A percentile compares a stretch with the other conserved stretches of the same genome.
Evolutionary conservation across 257 asterid genomes (phyloP).

Genomic region (Paraleonurus japonicus): DNA sequence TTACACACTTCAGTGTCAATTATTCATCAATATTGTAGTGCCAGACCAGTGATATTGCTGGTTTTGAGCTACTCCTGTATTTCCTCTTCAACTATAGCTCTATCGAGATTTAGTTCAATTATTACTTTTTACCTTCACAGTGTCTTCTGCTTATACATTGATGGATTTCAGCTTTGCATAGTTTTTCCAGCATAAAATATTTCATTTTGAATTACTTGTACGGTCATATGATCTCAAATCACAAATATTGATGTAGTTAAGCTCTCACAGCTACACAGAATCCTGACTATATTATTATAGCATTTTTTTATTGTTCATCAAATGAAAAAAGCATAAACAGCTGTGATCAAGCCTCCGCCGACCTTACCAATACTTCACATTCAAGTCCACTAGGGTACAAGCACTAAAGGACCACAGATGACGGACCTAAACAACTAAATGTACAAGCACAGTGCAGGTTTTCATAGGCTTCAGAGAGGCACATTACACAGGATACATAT

Average conservation of each 20-base stretch:
- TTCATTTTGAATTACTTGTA: background rate
- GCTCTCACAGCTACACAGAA: conserved; percentile 4
- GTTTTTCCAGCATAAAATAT: background rate
- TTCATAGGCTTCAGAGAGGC: conserved; percentile 2
- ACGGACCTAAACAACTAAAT: conserved; percentile 21
- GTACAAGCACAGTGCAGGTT: background rate
- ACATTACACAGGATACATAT: background rate
- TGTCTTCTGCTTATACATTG: background rate
- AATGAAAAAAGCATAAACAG: background rate
- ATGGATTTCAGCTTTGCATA: background rate
- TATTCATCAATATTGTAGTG: background rate
- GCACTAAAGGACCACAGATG: conserved; percentile 6
- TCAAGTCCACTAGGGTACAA: background rate
- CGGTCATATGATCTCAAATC: conserved; percentile 1
- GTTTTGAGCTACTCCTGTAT: background rate
- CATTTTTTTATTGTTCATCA: background rate
- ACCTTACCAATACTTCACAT: background rate
- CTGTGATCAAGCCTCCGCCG: background rate
- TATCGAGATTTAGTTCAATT: background rate
- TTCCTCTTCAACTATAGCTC: background rate
- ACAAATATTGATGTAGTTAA: background rate
- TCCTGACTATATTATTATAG: conserved; percentile 8
- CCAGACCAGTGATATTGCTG: background rate
- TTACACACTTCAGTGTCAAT: background rate
- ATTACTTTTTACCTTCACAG: background rate